Evolutionary conservation across 1,139 yeast species (phyloP).

Genomic region (Scheffersomyces titani): DNA sequence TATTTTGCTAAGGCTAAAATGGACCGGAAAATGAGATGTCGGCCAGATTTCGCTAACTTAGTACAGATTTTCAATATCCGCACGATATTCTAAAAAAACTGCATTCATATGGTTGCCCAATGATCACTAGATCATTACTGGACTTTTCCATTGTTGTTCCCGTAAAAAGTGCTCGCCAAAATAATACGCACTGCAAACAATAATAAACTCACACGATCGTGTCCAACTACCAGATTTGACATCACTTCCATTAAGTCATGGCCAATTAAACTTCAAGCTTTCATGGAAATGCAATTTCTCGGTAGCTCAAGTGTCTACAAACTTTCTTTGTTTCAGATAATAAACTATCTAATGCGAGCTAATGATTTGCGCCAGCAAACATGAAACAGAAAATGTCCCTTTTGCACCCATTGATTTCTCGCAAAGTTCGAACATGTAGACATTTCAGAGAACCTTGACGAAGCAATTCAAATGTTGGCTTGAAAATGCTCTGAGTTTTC

Average conservation of each 20-base stretch:
- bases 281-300: neutral
- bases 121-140: neutral
- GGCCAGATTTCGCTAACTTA: neutral
- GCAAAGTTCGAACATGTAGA: neutral
- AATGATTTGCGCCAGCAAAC: neutral
- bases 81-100: neutral
- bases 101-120: neutral
- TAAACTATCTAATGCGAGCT: neutral
- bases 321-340: neutral
- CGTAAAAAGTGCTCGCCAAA: neutral
- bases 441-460: neutral
- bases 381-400: neutral
- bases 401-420: neutral
- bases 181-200: neutral
- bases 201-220: neutral
- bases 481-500: neutral
- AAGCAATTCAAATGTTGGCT: neutral
- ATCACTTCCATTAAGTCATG: neutral
- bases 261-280: neutral
- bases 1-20: neutral
- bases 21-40: neutral
- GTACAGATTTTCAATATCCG: neutral
- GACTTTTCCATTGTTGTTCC: neutral
- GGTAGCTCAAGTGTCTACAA: neutral
- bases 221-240: neutral